phyloP scores from a whole-genome alignment of 306 rosid species.

The Fragaria iinumae region DNA sequence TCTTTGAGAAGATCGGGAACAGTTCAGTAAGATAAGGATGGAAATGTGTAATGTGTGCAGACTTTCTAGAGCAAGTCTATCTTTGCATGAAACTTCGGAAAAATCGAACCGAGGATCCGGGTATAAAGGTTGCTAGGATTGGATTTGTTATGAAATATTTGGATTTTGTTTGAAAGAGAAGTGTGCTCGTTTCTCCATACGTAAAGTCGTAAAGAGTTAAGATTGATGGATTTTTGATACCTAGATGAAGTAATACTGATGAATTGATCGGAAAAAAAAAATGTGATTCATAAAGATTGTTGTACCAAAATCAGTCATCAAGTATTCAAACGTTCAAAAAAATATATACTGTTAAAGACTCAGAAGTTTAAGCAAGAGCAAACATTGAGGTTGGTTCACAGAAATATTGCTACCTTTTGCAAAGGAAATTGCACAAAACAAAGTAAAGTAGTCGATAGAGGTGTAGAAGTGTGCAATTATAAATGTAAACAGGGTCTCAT shows the following conservation, averaged over 20 bases:
- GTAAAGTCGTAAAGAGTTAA: too few species aligned
- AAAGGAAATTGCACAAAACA: too few species aligned
- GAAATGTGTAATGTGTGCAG: conserved; percentile 4
- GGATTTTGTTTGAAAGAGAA: background rate
- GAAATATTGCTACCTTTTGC: background rate
- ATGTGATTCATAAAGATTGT: background rate
- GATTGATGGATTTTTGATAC: too few species aligned
- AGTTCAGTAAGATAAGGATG: background rate
- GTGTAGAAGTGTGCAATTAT: background rate
- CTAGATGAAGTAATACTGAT: too few species aligned
- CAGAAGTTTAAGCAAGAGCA: background rate
- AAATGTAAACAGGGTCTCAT: background rate
- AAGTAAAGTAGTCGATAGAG: too few species aligned
- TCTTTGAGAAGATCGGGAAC: background rate
- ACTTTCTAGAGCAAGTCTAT: background rate
- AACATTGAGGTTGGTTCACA: background rate
- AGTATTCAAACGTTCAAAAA: background rate
- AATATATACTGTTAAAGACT: background rate
- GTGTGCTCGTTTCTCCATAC: too few species aligned
- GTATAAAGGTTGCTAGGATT: background rate
- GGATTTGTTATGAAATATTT: background rate
- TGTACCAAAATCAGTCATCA: background rate
- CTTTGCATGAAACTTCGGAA: conserved; percentile 7
- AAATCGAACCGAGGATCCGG: background rate
- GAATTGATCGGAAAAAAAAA: too few species aligned